Conservation (phyloP, 306 rosid species). For the Quercus mongolica region DNA sequence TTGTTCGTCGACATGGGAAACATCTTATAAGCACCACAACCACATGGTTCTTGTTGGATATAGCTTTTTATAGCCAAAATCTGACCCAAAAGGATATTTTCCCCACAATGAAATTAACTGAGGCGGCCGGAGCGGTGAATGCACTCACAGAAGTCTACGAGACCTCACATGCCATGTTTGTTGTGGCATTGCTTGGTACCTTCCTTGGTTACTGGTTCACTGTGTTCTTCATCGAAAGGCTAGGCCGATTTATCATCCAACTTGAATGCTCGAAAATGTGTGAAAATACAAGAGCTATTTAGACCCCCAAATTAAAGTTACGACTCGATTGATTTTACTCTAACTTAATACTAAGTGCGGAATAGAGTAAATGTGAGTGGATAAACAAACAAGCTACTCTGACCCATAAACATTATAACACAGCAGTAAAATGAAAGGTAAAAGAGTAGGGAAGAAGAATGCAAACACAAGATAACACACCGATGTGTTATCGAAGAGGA, state of each 20-base stretch:
- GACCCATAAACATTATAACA: too few species aligned
- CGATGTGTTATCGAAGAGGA: too few species aligned
- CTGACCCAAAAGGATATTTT: conserved; percentile 73
- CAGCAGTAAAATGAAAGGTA: too few species aligned
- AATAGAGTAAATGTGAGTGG: too few species aligned
- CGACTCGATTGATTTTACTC: too few species aligned
- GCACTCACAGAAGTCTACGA: conserved; percentile 50
- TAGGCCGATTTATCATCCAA: conserved; percentile 68
- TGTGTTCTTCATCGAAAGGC: conserved; percentile 52
- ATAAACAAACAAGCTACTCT: too few species aligned
- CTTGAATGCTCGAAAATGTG: background rate
- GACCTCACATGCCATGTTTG: conserved; percentile 71
- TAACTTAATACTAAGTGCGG: too few species aligned
- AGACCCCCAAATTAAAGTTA: too few species aligned
- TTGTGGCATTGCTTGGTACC: conserved; percentile 59
- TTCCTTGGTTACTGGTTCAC: conserved; percentile 86
- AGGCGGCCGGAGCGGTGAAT: rapidly evolving
- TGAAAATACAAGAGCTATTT: too few species aligned
- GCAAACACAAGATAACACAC: too few species aligned
- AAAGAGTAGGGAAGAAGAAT: too few species aligned
- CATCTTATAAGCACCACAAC: conserved; percentile 65
- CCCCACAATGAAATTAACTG: conserved; percentile 46
- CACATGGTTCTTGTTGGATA: conserved; percentile 73
- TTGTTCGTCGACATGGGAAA: conserved; percentile 37
- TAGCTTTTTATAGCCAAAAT: conserved; percentile 76